phyloP scores from a whole-genome alignment of 2,329 filamentous ascomycete species.

The Decorospora gaudefroyi region DNA sequence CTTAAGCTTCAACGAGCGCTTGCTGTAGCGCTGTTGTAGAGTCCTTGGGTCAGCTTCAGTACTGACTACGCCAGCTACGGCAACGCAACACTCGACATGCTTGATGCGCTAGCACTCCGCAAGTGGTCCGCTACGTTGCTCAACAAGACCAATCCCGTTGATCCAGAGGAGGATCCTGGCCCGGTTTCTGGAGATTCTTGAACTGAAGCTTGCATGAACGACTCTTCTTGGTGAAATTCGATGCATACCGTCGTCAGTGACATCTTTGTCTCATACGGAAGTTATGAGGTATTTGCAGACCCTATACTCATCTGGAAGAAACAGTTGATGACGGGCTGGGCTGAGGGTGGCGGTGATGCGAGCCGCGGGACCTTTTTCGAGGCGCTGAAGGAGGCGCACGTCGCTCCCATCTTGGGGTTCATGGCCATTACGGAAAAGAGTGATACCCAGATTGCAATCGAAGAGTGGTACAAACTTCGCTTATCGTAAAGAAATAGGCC shows the following conservation, averaged over 20 bases:
- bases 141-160: conserved; percentile 10
- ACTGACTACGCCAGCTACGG: conserved; percentile 20
- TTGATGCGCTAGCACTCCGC: conserved; percentile 8
- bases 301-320: conserved; percentile 15
- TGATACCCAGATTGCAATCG: conserved; percentile 16
- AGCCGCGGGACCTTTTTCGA: conserved; percentile 16
- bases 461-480: conserved; percentile 19
- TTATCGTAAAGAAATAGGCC: too few species aligned
- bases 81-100: conserved; percentile 19
- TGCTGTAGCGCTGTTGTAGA: conserved; percentile 18
- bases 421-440: conserved; percentile 16
- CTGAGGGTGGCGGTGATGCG: conserved; percentile 18
- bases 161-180: conserved; percentile 18
- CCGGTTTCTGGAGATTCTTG: conserved; percentile 19
- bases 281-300: conserved; percentile 20
- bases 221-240: conserved; percentile 13
- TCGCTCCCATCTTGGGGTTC: conserved; percentile 25
- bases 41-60: conserved; percentile 22
- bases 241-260: conserved; percentile 13
- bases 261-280: conserved; percentile 15
- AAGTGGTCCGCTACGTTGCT: conserved; percentile 28
- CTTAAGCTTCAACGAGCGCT: conserved; percentile 19
- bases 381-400: conserved; percentile 21
- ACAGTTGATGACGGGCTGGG: conserved; percentile 22
- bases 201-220: conserved; percentile 18